Evolutionary conservation across 2,329 filamentous ascomycete genomes (phyloP), one percentile per base, ranked within the genome.

Genomic region (Aspergillus thermomutatus): DNA sequence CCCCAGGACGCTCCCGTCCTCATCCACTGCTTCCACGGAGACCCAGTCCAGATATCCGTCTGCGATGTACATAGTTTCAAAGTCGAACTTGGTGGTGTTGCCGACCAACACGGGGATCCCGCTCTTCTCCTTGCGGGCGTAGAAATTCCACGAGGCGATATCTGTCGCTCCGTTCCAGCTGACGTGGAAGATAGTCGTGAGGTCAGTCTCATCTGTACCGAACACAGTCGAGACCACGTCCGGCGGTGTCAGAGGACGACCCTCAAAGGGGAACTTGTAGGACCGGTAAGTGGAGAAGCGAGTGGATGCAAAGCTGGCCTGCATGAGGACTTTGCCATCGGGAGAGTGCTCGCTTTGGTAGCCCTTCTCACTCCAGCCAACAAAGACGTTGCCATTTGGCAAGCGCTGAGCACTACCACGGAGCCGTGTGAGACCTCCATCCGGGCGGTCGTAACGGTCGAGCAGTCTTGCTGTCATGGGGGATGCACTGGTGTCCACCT

Each of bases 101-200:
- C 65, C 70, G 25, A 75, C 55, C 34, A 61, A 49, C 25, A 59
- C 50, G 6, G 63, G 59, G 3, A 55, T 63, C 58, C 41, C 72
- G 57, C 51, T 71, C 5, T 63, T 57, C 17, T 60, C 59, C 9
- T 58, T 59, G 27, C 55, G 63, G 1, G 67, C 68, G 56, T 68
- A 72, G 56, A 75, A 68, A 4, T 65, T 66, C 72, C 72, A 82
- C 4, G 64, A 69, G 21, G 58, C 58, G n/a, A 80, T 71, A 50
- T 80, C 79, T 1, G 79, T 81, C 0, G 78, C 79, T 11, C 79
- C 79, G 59, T 81, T 81, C 79, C 79, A 81, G 53, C 70, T 72
- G 17, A 72, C 70, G 37, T 73, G 66, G 53, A 72, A 66, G 47
- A 67, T 61, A 8, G 67, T 69, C 1, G 61, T 60, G 31, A 64